phyloP scores from a whole-genome alignment of 371 early-diverging fungal genomes.

The Dichotomocladium elegans region DNA sequence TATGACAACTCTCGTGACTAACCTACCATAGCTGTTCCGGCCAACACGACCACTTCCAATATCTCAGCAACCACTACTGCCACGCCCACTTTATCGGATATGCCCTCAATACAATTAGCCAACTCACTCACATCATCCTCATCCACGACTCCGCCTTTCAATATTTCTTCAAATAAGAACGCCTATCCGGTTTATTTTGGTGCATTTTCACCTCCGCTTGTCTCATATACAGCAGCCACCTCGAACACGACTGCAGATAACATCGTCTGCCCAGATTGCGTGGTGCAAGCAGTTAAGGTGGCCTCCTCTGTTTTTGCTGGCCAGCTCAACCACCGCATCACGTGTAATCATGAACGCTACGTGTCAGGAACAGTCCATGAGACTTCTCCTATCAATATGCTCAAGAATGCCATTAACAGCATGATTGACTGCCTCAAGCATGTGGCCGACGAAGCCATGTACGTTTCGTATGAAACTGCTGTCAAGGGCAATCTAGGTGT shows the following conservation, averaged over 20 bases:
- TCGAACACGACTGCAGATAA: neutral
- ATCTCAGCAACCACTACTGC: neutral
- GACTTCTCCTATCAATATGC: slow-evolving; percentile 22
- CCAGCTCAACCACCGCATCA: slow-evolving; percentile 44
- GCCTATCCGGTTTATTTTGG: slow-evolving; percentile 10
- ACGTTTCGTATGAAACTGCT: slow-evolving; percentile 40
- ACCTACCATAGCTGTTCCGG: neutral
- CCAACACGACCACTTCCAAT: neutral
- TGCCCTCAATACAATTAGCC: no score
- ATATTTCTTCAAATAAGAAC: slow-evolving; percentile 6
- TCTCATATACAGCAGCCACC: neutral
- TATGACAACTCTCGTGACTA: neutral
- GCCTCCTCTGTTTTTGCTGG: slow-evolving; percentile 49
- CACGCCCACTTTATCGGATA: no score
- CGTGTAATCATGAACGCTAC: slow-evolving; percentile 32
- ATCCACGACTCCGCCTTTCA: slow-evolving; percentile 15
- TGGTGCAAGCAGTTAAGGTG: slow-evolving; percentile 41
- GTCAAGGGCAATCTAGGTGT: slow-evolving; percentile 54
- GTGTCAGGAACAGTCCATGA: slow-evolving; percentile 13
- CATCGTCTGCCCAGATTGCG: slow-evolving; percentile 33
- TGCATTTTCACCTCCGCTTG: slow-evolving; percentile 1
- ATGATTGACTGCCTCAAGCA: slow-evolving; percentile 42
- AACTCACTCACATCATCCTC: neutral
- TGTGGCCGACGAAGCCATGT: slow-evolving; percentile 58
- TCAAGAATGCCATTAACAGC: slow-evolving; percentile 59